A percentile compares a stretch with the other conserved stretches of the same genome.
Conservation (phyloP, 2,329 filamentous ascomycete species). For the Tolypocladium cylindrosporum region DNA sequence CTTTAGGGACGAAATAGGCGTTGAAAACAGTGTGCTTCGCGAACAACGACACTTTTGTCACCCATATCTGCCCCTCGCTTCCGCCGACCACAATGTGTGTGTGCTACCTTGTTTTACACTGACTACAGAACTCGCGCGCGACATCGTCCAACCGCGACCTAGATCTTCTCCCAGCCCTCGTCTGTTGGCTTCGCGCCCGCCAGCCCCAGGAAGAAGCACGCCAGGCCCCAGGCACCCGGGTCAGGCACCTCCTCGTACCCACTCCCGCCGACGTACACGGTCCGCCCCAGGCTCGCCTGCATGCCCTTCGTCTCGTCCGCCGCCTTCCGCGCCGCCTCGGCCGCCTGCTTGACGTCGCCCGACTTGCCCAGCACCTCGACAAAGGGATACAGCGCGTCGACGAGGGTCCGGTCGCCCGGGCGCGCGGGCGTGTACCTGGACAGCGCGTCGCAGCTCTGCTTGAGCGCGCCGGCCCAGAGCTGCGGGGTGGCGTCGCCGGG, state of each 20-base stretch:
- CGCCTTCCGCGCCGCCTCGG: constrained; percentile 62
- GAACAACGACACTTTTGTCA: not conserved
- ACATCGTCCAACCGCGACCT: not conserved
- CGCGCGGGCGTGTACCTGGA: constrained; percentile 81
- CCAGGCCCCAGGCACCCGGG: constrained; percentile 63
- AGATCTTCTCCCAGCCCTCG: not conserved
- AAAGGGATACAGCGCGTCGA: constrained; percentile 87
- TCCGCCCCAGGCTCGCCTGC: constrained; percentile 70
- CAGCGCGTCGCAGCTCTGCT: constrained; percentile 60
- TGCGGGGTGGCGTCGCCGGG: constrained; percentile 28
- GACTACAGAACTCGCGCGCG: constrained; percentile 3
- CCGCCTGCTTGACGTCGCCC: constrained; percentile 61
- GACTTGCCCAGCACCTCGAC: constrained; percentile 59
- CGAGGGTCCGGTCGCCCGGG: constrained; percentile 78
- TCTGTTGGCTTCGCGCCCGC: constrained; percentile 30
- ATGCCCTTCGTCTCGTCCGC: constrained; percentile 84
- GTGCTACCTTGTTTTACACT: not conserved
- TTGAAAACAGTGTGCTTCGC: constrained; percentile 19
- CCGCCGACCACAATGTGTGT: not conserved
- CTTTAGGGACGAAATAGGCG: constrained; percentile 26
- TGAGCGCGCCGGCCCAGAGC: constrained; percentile 55
- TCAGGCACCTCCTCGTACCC: constrained; percentile 41
- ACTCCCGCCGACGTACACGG: constrained; percentile 33
- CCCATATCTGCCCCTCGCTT: constrained; percentile 6
- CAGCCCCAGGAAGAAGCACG: constrained; percentile 72